Base-by-base conservation (phyloP, 2,329 filamentous ascomycete species). In the Pseudogymnoascus sp. region DNA sequence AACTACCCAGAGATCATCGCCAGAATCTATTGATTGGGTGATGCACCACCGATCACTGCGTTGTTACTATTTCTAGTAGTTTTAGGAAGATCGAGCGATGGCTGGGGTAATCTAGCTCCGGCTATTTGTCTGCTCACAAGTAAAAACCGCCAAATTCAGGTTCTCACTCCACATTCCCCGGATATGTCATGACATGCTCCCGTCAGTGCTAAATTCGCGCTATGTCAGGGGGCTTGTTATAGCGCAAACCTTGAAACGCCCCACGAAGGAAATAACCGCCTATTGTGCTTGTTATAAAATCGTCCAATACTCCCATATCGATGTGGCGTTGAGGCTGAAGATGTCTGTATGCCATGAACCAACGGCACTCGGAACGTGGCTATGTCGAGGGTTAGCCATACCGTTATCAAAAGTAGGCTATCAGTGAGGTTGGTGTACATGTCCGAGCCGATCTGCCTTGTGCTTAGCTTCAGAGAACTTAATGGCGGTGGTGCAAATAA, bases 1-100 rank as follows among this genome's bases (percentile, higher is more conserved):
- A 21, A 21, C 21, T 21, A 4, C 21, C 21, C 21, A 21, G 21
- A 21, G 21, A 21, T 21, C 21, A 21, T 21, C 21, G 81, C 36
- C 63, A 69, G 37, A 66, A 65, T 59, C 54, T 70, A 36, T 63
- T 36, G 13, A 89, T 86, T 64, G 81, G 84, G 70, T 77, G 75
- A 67, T 89, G 88, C 69, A 89, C 87, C 70, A 72, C 70, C 5
- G 73, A 75, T 7, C 89, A 87, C 67, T 85, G 89, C 69, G 66
- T 73, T 24, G 78, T 77, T 39, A 79, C 89, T 58, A 75, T 88
- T 29, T 65, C 29, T 67, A 71, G 65, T 47, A 60, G 24, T 26
- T 15, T 31, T 15, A 29, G 4, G 11, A 10, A 10, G 3, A 17
- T 8, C 31, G 47, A 26, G 8, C n/a, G 6, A 0, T 21, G 37